phyloP scores from a whole-genome alignment of 2,329 filamentous ascomycete genomes.

The Trichoderma sp. region DNA sequence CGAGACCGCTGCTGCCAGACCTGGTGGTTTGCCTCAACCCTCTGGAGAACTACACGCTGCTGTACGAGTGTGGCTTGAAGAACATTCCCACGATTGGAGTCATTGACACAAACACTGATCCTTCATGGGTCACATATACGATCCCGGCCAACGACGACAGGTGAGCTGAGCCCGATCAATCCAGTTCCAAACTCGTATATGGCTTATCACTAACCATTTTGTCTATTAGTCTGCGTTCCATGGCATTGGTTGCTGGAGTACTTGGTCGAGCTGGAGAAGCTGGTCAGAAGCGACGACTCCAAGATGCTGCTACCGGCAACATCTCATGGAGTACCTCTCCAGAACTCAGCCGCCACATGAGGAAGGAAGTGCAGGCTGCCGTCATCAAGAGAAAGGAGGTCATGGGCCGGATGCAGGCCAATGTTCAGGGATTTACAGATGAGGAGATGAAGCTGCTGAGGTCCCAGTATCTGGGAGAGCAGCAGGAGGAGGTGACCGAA shows the following conservation, averaged over 20 bases:
- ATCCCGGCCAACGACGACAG: conserved; percentile 97
- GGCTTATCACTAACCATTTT: not conserved
- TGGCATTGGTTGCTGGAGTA: conserved; percentile 78
- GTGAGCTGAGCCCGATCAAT: conserved; percentile 41
- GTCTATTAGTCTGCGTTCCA: conserved; percentile 65
- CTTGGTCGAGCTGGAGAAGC: conserved; percentile 79
- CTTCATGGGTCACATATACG: conserved; percentile 91
- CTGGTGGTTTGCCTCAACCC: conserved; percentile 91
- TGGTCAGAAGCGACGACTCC: conserved; percentile 66
- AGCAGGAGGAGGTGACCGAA: conserved; percentile 32
- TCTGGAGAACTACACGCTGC: conserved; percentile 81
- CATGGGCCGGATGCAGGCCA: conserved; percentile 36
- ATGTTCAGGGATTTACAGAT: conserved; percentile 37
- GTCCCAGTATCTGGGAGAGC: conserved; percentile 26
- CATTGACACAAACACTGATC: conserved; percentile 89
- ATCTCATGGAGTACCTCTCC: conserved; percentile 59
- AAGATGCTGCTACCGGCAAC: conserved; percentile 57
- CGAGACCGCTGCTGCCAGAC: conserved; percentile 74
- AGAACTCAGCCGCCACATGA: conserved; percentile 42
- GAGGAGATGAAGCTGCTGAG: conserved; percentile 37
- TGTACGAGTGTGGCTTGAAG: conserved; percentile 86
- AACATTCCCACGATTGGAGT: conserved; percentile 92
- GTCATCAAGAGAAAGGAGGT: conserved; percentile 35
- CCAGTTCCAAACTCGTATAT: not conserved
- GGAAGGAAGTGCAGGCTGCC: conserved; percentile 31